Evolutionary conservation across 169 alveolate genomes (phyloP), one percentile per base, ranked within the genome.

Genomic region (Cryptosporidium sp.): DNA sequence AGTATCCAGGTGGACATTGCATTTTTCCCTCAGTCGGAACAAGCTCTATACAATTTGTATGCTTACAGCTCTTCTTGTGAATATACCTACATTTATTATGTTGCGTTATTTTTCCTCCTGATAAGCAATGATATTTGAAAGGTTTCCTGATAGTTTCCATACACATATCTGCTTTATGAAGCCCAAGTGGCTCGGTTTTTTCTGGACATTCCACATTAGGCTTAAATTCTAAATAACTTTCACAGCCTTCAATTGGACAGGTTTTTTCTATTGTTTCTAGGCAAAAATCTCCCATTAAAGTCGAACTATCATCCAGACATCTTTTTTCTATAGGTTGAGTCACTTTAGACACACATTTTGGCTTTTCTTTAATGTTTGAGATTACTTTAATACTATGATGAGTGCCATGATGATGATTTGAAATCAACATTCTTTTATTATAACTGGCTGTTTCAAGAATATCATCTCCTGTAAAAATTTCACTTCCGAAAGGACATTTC

Each of bases 1-100:
- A 80, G 56, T 80, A 80, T 18, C 89, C 89, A n/a, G 89, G 89
- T 23, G 89, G 89, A 26, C 89, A 80, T 33, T 80, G 89, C 73
- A 62, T 62, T 44, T 29, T 80, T 44, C 89, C 89, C 31, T 80
- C 80, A 39, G 60, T 31, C 3, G 44, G 48, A 33, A 44, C 48
- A 65, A 60, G 53, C 48, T 80, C 89, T 14, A n/a, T 51, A 65
- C 89, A 80, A 31, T 67, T 48, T 45, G 16, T 33, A 45, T 80
- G 72, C 31, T 65, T 80, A 26, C 89, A 80, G 35, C 42, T 62
- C 52, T 80, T 80, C 35, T 67, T 65, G 12, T 21, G 37, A 33
- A 65, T 80, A 29, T 80, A 42, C 48, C 80, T 80, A 21, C 89
- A 80, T n/a, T 80, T 80, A 65, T 80, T 60, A 16, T 65, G 75